Evolutionary conservation across 768 basidiomycete species (phyloP).

Genomic region (Termitomyces sp.): DNA sequence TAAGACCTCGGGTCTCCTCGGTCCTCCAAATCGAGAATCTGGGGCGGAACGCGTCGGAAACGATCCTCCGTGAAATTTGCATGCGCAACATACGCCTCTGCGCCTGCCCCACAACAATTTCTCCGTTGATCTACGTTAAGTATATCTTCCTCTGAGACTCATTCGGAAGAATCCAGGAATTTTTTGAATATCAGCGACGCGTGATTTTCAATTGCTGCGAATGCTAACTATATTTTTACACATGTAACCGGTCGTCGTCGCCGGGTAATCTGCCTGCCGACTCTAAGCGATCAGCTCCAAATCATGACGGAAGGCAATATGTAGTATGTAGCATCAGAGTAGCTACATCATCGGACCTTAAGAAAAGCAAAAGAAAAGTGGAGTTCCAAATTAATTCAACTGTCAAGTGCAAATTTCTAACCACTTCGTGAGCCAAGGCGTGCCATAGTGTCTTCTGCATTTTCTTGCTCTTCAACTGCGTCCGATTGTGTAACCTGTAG

Average conservation of each 20-base stretch:
- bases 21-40: conserved; percentile 7
- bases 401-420: conserved; percentile 33
- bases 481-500: conserved; percentile 80
- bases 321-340: neutral
- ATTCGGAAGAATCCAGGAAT: neutral
- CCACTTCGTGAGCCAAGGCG: conserved; percentile 69
- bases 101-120: neutral
- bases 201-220: neutral
- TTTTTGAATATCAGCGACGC: neutral
- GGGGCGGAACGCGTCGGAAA: conserved; percentile 17
- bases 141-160: neutral
- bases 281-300: neutral
- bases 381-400: conserved; percentile 14
- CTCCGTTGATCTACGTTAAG: neutral
- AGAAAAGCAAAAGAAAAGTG: conserved; percentile 16
- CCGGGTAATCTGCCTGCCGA: neutral
- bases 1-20: conserved; percentile 21
- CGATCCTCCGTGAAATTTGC: conserved; percentile 8
- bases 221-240: neutral
- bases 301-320: neutral
- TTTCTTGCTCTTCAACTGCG: conserved; percentile 80
- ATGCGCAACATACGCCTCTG: neutral
- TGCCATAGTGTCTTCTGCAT: conserved; percentile 74
- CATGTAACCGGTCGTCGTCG: neutral
- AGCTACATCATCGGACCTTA: conserved; percentile 43